A percentile compares a stretch with the other conserved stretches of the same genome.
phyloP scores from a whole-genome alignment of 345 rosid species.

The Limnanthes douglasii region DNA sequence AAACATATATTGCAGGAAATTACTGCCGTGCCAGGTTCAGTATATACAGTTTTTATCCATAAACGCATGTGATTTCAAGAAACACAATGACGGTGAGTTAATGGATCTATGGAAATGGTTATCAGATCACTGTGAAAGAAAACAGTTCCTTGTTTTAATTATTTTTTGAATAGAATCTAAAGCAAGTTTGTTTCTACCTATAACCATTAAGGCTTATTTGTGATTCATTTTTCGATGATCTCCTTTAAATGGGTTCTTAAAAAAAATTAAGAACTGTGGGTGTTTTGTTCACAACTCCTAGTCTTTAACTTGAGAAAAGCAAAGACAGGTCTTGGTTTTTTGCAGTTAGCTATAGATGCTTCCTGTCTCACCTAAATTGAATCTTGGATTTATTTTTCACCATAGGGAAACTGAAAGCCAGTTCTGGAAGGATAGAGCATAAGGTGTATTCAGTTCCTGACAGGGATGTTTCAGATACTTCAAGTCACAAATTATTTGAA shows the following conservation, averaged over 20 bases:
- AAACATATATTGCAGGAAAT: slow-evolving; percentile 12
- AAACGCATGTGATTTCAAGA: not conserved
- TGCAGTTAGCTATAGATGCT: not conserved
- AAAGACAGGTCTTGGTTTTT: not conserved
- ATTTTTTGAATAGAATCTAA: no score
- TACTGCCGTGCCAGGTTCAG: slow-evolving; percentile 5
- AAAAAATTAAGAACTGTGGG: not conserved
- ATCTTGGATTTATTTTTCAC: slow-evolving; percentile 3
- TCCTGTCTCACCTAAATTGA: not conserved
- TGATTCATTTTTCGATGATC: not conserved
- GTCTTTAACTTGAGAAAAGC: no score
- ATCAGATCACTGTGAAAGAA: no score
- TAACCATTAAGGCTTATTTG: no score
- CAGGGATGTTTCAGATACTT: slow-evolving; percentile 9
- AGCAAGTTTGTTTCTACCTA: no score
- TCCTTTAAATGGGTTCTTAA: not conserved
- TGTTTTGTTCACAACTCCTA: not conserved
- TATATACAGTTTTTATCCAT: slow-evolving; percentile 13
- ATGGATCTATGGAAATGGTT: no score
- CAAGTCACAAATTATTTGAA: slow-evolving; percentile 7
- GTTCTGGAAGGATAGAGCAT: slow-evolving; percentile 14
- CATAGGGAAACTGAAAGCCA: slow-evolving; percentile 28
- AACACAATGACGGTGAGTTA: slow-evolving; percentile 14
- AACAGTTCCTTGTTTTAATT: no score
- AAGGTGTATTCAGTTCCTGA: slow-evolving; percentile 2